A percentile compares a stretch with the other conserved stretches of the same genome.
These are phyloP conservation scores for Penicillium steckii DNA, from an alignment of 495 filamentous ascomycete species.

Conservation along the genomic window DNA sequence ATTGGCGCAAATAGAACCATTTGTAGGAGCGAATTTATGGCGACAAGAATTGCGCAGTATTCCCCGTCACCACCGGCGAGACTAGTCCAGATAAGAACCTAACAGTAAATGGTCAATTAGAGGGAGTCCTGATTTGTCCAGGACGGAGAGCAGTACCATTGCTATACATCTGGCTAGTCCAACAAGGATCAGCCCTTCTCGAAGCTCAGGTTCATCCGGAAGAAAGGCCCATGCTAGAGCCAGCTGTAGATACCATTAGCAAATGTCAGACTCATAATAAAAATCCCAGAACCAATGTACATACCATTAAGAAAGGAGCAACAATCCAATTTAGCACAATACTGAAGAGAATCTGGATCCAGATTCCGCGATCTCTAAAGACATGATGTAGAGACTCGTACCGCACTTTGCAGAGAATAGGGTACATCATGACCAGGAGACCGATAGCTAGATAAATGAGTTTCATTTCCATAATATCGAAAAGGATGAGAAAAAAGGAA, in stretches of 20 bases:
- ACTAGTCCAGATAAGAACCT: slow-evolving; percentile 77
- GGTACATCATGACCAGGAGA: slow-evolving; percentile 92
- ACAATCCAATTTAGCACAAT: slow-evolving; percentile 85
- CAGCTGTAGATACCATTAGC: slow-evolving; percentile 34
- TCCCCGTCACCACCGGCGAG: slow-evolving; percentile 76
- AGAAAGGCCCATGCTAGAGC: slow-evolving; percentile 77
- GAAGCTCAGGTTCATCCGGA: slow-evolving; percentile 65
- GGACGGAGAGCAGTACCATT: slow-evolving; percentile 59
- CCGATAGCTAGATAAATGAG: slow-evolving; percentile 61
- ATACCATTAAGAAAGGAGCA: slow-evolving; percentile 86
- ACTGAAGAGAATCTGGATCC: slow-evolving; percentile 79
- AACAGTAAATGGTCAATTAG: slow-evolving; percentile 3
- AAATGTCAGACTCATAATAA: background rate
- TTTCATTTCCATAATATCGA: background rate
- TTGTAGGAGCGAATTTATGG: slow-evolving; percentile 82
- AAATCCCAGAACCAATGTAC: slow-evolving; percentile 9
- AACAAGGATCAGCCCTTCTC: slow-evolving; percentile 73
- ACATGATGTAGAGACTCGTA: slow-evolving; percentile 76
- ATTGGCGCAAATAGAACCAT: slow-evolving; percentile 85
- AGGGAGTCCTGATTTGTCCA: background rate
- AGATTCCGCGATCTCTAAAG: slow-evolving; percentile 60
- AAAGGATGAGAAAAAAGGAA: background rate
- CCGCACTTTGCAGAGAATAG: slow-evolving; percentile 88
- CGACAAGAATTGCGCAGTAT: slow-evolving; percentile 89
- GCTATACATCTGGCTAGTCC: slow-evolving; percentile 78